phyloP scores from a whole-genome alignment of 2,329 filamentous ascomycete species.

The Aspergillus sp. region DNA sequence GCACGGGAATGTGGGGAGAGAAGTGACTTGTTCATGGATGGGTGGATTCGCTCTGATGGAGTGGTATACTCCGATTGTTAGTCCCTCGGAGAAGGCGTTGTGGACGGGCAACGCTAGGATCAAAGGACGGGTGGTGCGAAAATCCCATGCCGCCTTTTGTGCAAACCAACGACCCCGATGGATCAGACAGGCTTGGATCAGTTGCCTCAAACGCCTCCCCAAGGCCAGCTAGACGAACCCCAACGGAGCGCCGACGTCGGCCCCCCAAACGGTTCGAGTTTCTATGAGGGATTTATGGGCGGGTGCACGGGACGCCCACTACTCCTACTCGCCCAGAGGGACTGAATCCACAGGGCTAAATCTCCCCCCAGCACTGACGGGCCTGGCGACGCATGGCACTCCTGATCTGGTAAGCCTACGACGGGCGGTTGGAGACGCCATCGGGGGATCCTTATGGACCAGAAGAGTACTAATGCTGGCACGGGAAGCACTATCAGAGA shows the following conservation, averaged over 20 bases:
- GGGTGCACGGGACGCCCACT: constrained; percentile 2
- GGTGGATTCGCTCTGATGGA: neutral
- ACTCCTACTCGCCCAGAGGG: too few relatives aligned
- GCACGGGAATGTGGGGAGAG: neutral
- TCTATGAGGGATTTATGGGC: constrained; percentile 24
- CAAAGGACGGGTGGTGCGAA: neutral
- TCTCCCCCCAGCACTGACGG: too few relatives aligned
- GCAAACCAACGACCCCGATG: neutral
- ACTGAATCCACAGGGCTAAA: neutral
- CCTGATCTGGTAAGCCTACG: constrained; percentile 9
- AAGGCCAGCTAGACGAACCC: neutral
- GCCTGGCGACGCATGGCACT: constrained; percentile 1
- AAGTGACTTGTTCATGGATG: neutral
- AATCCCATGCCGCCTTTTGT: neutral
- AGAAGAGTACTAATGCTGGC: neutral
- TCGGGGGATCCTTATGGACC: neutral
- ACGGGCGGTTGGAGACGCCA: too few relatives aligned
- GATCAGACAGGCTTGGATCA: neutral
- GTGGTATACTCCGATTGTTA: neutral
- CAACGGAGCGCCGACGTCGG: neutral
- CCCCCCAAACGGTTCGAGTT: neutral
- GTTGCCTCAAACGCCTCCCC: neutral
- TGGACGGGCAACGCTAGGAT: neutral
- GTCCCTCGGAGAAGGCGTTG: neutral
- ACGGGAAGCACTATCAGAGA: neutral